Evolutionary conservation across 1,284 basidiomycete genomes (phyloP).

Genomic region (Crepidotus sp.): DNA sequence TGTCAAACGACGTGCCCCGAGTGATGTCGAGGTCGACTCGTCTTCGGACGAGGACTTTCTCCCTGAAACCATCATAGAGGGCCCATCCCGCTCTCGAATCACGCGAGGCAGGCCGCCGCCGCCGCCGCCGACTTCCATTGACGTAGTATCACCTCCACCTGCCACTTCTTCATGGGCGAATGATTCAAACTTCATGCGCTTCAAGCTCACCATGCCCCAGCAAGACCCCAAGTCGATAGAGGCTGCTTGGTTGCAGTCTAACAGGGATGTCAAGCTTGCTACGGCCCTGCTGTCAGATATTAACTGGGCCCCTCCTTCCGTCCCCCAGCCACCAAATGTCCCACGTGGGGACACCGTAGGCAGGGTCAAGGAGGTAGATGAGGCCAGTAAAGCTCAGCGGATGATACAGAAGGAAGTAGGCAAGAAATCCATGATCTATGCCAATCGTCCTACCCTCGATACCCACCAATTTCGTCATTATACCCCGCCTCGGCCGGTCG

Average conservation of each 20-base stretch:
- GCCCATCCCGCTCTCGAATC: conserved; percentile 42
- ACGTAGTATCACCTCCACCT: conserved; percentile 22
- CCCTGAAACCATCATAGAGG: conserved; percentile 33
- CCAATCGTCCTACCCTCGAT: conserved; percentile 47
- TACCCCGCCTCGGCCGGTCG: conserved; percentile 30
- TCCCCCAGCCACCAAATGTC: background rate
- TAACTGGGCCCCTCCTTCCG: conserved; percentile 31
- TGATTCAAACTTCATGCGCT: conserved; percentile 44
- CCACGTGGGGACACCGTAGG: conserved; percentile 36
- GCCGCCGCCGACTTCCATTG: conserved; percentile 25
- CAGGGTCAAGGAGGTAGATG: conserved; percentile 59
- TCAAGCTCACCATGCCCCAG: conserved; percentile 52
- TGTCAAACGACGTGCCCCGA: conserved; percentile 36
- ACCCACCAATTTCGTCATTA: conserved; percentile 32
- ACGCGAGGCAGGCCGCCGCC: conserved; percentile 39
- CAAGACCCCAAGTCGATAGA: conserved; percentile 38
- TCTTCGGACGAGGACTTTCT: conserved; percentile 57
- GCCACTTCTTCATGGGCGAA: conserved; percentile 22
- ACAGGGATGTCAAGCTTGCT: conserved; percentile 51
- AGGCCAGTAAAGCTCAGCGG: conserved; percentile 54
- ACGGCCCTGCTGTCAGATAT: conserved; percentile 49
- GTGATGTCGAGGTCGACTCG: conserved; percentile 28
- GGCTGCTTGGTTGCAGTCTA: conserved; percentile 56
- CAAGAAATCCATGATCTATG: conserved; percentile 70
- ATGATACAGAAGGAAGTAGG: conserved; percentile 60